A percentile compares a stretch with the other conserved stretches of the same genome.
Evolutionary conservation across 306 rosid genomes (phyloP).

Genomic region (Alnus rubra): DNA sequence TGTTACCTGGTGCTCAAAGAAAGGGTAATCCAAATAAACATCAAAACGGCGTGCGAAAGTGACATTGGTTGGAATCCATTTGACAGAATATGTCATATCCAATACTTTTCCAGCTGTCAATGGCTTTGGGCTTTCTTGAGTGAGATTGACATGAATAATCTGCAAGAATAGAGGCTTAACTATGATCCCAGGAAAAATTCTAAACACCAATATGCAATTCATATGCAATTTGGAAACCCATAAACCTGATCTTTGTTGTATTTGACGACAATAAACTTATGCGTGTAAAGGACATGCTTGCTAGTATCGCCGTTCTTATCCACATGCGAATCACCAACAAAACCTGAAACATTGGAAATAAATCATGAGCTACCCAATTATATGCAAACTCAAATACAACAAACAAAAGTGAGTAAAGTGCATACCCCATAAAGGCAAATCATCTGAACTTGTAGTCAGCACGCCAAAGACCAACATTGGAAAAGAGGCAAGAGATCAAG

Average conservation of each 20-base stretch:
- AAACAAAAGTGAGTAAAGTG: conserved; percentile 25
- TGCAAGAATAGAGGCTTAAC: conserved; percentile 34
- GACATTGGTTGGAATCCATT: conserved; percentile 74
- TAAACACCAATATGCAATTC: conserved; percentile 17
- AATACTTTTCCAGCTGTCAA: conserved; percentile 62
- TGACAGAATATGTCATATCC: conserved; percentile 87
- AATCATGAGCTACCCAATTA: conserved; percentile 22
- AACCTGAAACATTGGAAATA: conserved; percentile 54
- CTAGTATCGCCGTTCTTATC: conserved; percentile 81
- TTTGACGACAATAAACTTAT: conserved; percentile 65
- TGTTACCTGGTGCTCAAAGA: conserved; percentile 96
- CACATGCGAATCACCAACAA: conserved; percentile 80
- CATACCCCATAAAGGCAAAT: conserved; percentile 98
- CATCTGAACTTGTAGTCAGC: conserved; percentile 70
- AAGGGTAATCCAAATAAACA: conserved; percentile 93
- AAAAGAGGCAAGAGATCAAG: conserved; percentile 26
- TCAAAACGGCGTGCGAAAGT: conserved; percentile 94
- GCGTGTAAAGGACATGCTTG: conserved; percentile 87
- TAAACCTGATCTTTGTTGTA: conserved; percentile 97
- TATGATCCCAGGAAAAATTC: conserved; percentile 29
- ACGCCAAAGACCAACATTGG: conserved; percentile 39
- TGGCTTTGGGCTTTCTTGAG: conserved; percentile 78
- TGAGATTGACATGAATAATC: conserved; percentile 95
- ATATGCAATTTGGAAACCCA: conserved; percentile 23
- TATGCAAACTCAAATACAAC: conserved; percentile 21